phyloP scores from a whole-genome alignment of 2,329 filamentous ascomycete species.

The Fusarium sp. region DNA sequence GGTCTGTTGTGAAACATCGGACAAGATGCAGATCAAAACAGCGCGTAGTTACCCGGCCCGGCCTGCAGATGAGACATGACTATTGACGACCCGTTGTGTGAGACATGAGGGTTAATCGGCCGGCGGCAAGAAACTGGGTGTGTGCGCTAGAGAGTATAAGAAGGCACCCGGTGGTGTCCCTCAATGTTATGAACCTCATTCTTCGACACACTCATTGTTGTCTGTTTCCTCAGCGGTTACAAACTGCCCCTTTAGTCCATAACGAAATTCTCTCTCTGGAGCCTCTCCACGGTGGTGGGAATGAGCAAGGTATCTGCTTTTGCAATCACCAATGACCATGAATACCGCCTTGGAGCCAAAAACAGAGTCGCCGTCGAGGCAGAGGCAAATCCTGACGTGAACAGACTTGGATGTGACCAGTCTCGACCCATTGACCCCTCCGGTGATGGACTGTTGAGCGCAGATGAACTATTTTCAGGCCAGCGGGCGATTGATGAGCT shows the following conservation, averaged over 20 bases:
- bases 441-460: conserved; percentile 44
- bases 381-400: not conserved
- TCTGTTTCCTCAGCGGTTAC: no score
- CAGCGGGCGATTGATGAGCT: conserved; percentile 49
- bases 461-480: conserved; percentile 46
- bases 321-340: not conserved
- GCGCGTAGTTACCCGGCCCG: not conserved
- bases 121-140: no score
- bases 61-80: not conserved
- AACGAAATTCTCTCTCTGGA: not conserved
- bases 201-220: no score
- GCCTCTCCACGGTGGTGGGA: not conserved
- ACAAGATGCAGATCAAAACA: not conserved
- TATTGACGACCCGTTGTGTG: not conserved
- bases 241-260: no score
- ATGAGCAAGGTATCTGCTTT: not conserved
- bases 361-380: not conserved
- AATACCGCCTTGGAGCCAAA: not conserved
- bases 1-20: not conserved
- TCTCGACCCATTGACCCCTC: conserved; percentile 45
- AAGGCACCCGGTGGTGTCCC: not conserved
- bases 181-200: not conserved
- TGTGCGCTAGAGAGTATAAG: not conserved
- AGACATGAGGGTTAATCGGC: not conserved
- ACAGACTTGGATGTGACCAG: conserved; percentile 42